Evolutionary conservation across 2,329 filamentous ascomycete species (phyloP), one percentile per base, ranked within the genome.

Genomic region (Xylariomycetidae sp.): DNA sequence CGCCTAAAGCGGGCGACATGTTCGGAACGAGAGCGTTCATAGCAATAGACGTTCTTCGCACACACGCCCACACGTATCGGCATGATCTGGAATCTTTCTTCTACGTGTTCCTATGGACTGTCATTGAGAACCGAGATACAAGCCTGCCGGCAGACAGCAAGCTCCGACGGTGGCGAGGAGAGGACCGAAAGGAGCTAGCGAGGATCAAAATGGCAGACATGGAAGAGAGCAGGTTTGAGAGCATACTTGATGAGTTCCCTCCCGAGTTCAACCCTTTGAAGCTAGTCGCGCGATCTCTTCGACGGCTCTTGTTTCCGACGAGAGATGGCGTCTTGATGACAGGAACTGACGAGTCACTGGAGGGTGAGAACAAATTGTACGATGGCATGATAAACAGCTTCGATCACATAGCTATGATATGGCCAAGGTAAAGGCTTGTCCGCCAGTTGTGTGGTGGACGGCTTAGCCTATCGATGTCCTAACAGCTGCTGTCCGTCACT

Each of bases 51-150:
- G 31, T 44, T 19, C 32, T 46, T 5, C 22, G 19, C 15, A 34
- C 4, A n/a, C 12, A 22, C 19, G 17, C 27, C 5, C 33, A 47
- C 13, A 41, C 29, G 8, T 47, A 47, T 15, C 32, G 39, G 16
- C 31, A 47, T 19, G 33, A 47, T 20, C 32, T 47, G 5, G 31
- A 47, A 26, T 45, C 42, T 4, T 47, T 45, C 14, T 35, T 47
- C 17, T 45, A 47, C 31, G 35, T 47, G 4, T 31, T 45, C 16
- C 23, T 45, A 12, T 38, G 29, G 25, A 34, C 20, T n/a, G n/a
- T 23, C 20, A 23, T 23, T n/a, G 20, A 8, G 20, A 23, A 23
- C 20, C 20, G 20, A 23, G 20, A 8, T 8, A n/a, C 8, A n/a
- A 8, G n/a, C n/a, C 20, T 23, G 20, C 20, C 20, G 20, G 20